Percentiles rank a stretch among this genome's conserved stretches.
Evolutionary conservation across 2,329 filamentous ascomycete species (phyloP).

Genomic region (Penicillium corylophilum): DNA sequence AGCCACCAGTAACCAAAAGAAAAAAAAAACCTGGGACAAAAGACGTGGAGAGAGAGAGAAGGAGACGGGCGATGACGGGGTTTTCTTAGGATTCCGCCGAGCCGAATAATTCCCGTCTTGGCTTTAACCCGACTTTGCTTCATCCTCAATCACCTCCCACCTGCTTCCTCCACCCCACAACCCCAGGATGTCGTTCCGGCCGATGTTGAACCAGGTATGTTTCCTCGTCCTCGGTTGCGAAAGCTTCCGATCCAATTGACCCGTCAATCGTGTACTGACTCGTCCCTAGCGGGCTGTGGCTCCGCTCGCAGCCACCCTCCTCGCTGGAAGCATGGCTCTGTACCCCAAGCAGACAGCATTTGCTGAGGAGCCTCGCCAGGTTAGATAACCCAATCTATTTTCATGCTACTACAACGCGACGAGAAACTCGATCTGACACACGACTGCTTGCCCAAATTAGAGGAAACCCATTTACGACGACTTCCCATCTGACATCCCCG

Average conservation of each 20-base stretch:
- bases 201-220: slow-evolving; percentile 43
- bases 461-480: slow-evolving; percentile 48
- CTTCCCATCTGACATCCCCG: slow-evolving; percentile 33
- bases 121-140: slow-evolving; percentile 29
- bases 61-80: slow-evolving; percentile 32
- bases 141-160: slow-evolving; percentile 21
- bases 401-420: background rate
- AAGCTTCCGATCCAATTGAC: slow-evolving; percentile 11
- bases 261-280: slow-evolving; percentile 26
- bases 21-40: background rate
- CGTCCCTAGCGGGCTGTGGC: slow-evolving; percentile 37
- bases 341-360: slow-evolving; percentile 43
- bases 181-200: slow-evolving; percentile 41
- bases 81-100: slow-evolving; percentile 26
- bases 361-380: slow-evolving; percentile 44
- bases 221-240: background rate
- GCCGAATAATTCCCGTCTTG: slow-evolving; percentile 30
- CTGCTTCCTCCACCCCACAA: slow-evolving; percentile 19
- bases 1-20: background rate
- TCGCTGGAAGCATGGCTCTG: slow-evolving; percentile 41
- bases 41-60: slow-evolving; percentile 9
- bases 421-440: slow-evolving; percentile 10
- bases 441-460: slow-evolving; percentile 23
- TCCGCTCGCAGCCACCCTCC: slow-evolving; percentile 41
- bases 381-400: slow-evolving; percentile 2